A percentile compares a stretch with the other conserved stretches of the same genome.
Conservation (phyloP, 495 filamentous ascomycete genomes). For the Xylaria sp. region DNA sequence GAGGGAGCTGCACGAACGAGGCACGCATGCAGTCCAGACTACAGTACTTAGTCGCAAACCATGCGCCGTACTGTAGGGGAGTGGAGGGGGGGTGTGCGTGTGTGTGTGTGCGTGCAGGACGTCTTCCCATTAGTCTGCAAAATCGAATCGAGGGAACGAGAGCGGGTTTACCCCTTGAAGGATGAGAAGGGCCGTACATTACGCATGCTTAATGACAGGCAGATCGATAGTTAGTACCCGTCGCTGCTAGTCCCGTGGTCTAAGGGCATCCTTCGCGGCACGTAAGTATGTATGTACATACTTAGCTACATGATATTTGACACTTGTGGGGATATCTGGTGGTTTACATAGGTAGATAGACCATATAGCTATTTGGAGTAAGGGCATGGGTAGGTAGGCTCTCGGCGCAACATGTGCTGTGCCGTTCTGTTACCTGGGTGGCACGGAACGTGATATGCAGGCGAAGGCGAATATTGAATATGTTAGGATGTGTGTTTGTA, state of each 20-base stretch:
- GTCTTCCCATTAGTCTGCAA: background rate
- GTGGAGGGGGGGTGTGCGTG: no score
- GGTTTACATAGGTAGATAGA: background rate
- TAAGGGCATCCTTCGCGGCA: constrained; percentile 7
- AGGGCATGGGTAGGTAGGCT: background rate
- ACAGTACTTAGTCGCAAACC: background rate
- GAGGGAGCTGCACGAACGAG: constrained; percentile 1
- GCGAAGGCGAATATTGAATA: background rate
- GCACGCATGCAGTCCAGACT: background rate
- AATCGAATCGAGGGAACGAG: background rate
- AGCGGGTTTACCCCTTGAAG: constrained; percentile 15
- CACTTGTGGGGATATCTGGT: no score
- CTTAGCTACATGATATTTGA: no score
- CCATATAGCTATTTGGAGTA: constrained; percentile 3
- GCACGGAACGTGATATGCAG: background rate
- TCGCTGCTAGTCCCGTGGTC: background rate
- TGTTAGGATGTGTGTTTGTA: background rate
- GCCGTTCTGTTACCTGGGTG: constrained; percentile 8
- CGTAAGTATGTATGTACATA: background rate
- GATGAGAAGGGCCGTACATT: constrained; percentile 22
- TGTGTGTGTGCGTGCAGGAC: background rate
- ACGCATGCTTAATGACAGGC: background rate
- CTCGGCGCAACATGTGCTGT: background rate
- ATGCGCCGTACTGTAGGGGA: constrained; percentile 2
- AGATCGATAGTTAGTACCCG: background rate